Evolutionary conservation across 768 basidiomycete species (phyloP), one percentile per base, ranked within the genome.

Genomic region (Leccinum incarnatum): DNA sequence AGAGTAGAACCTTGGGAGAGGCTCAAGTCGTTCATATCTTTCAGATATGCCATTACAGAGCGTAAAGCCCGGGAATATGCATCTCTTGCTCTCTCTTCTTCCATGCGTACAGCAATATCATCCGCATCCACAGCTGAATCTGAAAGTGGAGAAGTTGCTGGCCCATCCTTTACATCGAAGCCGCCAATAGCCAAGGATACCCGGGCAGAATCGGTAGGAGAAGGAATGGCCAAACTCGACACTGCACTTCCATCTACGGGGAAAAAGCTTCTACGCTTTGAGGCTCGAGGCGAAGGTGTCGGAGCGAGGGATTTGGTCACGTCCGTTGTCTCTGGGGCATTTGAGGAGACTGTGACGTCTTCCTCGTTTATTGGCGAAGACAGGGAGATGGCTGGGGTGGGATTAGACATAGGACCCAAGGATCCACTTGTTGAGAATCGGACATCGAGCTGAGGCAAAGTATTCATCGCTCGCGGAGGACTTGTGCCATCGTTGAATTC

Each of bases 41-140:
- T 86, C 19, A 99, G 81, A 73, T 98, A 99, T 7, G 94, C 93
- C 89, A 98, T 95, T 17, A 99, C 85, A 10, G 91, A 90, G 56
- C 91, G 84, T 54, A 99, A 79, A 32, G 93, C 94, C 47, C 90
- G 82, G 66, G 84, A 86, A 69, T 89, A 88, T 30, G 84, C 80
- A 67, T 91, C 89, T 30, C 84, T 80, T 17, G 79, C 82, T 32
- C 85, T 79, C 60, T 90, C 89, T 71, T 88, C 87, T 74, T 91
- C 89, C 55, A 81, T 82, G 37, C 83, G 83, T 55, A 80, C 70
- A 54, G 77, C 42, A 46, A 65, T 74, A 51, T 82, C 79, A 40
- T 68, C 62, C 23, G 49, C 21, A 53, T 87, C 87, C 57, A 73
- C 74, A 57, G 78, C 67, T 47, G 82, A 79, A 64, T 74, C 80